Conservation (phyloP, 305 asterid genomes). For the Fraxinus dipetala region DNA sequence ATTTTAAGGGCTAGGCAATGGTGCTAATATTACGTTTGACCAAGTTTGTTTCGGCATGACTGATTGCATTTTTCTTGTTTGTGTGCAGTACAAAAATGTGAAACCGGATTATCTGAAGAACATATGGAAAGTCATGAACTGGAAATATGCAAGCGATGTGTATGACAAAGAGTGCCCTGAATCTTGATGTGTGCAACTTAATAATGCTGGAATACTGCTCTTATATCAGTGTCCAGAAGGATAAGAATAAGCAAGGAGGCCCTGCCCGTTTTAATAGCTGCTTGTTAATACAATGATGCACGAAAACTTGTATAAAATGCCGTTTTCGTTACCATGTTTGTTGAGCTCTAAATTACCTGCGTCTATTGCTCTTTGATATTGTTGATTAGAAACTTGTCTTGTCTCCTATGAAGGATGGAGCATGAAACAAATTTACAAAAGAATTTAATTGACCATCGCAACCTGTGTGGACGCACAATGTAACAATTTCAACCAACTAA, state of each 20-base stretch:
- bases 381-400: not conserved
- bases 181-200: not conserved
- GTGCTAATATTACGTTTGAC: not conserved
- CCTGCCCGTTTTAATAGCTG: not conserved
- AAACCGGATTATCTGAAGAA: conserved; percentile 38
- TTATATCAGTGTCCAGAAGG: not conserved
- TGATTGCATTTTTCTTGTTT: not conserved
- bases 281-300: not conserved
- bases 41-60: not conserved
- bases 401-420: not conserved
- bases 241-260: not conserved
- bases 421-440: not conserved
- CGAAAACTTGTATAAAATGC: not conserved
- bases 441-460: not conserved
- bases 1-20: not conserved
- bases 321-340: not conserved
- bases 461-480: not conserved
- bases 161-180: conserved; percentile 18
- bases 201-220: not conserved
- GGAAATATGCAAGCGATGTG: conserved; percentile 33
- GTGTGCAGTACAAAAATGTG: conserved; percentile 40
- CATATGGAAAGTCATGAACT: conserved; percentile 38
- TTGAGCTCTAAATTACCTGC: not conserved
- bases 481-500: too few relatives aligned
- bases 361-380: not conserved